Evolutionary conservation across 2,329 filamentous ascomycete genomes (phyloP), one percentile per base, ranked within the genome.

Genomic region (Pseudodiploospora longispora): DNA sequence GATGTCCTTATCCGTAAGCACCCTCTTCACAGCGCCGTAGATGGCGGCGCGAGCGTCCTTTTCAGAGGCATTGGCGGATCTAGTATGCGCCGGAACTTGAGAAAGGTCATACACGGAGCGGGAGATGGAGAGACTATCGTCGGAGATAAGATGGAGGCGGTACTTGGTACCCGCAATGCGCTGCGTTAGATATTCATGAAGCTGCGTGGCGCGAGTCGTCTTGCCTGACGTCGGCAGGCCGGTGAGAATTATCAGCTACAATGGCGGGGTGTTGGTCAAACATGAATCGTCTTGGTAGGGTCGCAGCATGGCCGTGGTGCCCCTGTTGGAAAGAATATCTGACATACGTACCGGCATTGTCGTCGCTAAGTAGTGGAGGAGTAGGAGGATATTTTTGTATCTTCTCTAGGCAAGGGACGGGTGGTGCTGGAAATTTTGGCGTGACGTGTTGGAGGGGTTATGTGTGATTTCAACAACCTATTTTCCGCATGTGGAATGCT

Each of bases 1-100:
- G 46, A 94, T 80, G 57, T 87, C 83, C 55, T 80, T 79, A 45
- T 80, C 76, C 48, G 76, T 80, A 30, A 94, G 72, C 40, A 82
- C 75, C 36, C 87, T 75, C 70, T 91, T 91, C 38, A 91, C 83
- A 48, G 87, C 85, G 48, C 77, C 87, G 61, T 85, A 87, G 44
- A 87, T 72, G 36, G 80, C 74, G 2, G 87, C 87, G 28, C 87
- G 79, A 1, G 86, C 87, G 65, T 91, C 84, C 62, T 94, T 94
- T 59, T 94, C 87, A 1, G 81, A 76, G 28, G 79, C 76, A 54
- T 85, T 85, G 46, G 85, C 85, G 28, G 83, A 84, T 48, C 84
- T 79, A 31, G 76, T 74, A 56, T 83, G 78, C 4, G 71, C 72
- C 3, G 74, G 73, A 27, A 80, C 65, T 4, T 69, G 65, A 2